Evolutionary conservation across 1,139 yeast genomes (phyloP).

Genomic region (Hansenula lynferdii): DNA sequence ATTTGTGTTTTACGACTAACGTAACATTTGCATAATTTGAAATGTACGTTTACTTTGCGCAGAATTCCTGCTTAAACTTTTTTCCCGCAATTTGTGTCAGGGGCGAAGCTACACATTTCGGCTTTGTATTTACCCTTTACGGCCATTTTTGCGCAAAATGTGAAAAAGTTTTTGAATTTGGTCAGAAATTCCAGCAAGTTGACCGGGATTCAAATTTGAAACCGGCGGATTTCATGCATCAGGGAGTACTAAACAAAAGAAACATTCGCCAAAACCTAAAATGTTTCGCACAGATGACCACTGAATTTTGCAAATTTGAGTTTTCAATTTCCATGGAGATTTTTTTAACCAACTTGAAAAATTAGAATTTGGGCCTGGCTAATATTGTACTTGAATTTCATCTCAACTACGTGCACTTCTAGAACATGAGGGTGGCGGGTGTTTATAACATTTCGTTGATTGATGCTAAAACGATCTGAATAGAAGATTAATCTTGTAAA

Average conservation of each 20-base stretch:
- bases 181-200: background rate
- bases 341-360: background rate
- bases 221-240: background rate
- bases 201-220: background rate
- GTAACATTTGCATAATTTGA: slow-evolving; percentile 1
- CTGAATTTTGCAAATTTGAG: background rate
- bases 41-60: slow-evolving; percentile 1
- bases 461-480: too few relatives aligned
- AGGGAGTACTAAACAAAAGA: too few relatives aligned
- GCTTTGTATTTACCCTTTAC: background rate
- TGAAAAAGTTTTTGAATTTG: background rate
- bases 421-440: too few relatives aligned
- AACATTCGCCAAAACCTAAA: background rate
- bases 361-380: background rate
- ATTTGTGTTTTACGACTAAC: slow-evolving; percentile 2
- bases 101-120: slow-evolving; percentile 2
- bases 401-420: too few relatives aligned
- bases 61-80: background rate
- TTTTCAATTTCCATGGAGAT: background rate
- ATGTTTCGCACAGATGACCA: too few relatives aligned
- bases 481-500: too few relatives aligned
- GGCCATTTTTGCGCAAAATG: background rate
- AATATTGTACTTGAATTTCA: too few relatives aligned
- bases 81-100: slow-evolving; percentile 1
- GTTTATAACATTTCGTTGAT: too few relatives aligned